phyloP scores from a whole-genome alignment of 352 stramenopile species.

The Elongisporangium anandrum region DNA sequence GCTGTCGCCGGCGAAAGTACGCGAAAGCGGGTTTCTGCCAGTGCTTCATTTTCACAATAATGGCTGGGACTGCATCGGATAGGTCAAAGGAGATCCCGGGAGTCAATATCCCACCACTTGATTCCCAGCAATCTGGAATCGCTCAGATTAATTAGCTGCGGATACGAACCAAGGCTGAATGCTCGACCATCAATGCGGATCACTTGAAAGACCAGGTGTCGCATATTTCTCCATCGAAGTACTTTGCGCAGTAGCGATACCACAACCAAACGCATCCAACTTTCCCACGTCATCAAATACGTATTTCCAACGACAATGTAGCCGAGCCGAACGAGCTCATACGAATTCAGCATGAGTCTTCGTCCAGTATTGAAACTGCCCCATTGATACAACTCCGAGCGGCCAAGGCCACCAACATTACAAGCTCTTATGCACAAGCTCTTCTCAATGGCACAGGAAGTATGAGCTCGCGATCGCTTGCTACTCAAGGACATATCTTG shows the following conservation, averaged over 20 bases:
- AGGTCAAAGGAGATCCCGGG: too few species aligned
- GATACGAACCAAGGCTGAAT: neutral
- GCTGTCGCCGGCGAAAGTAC: too few species aligned
- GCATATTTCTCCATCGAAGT: constrained; percentile 23
- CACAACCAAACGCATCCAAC: constrained; percentile 16
- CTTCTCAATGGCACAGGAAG: constrained; percentile 10
- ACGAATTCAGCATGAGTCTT: constrained; percentile 19
- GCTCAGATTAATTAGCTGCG: too few species aligned
- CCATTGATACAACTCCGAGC: constrained; percentile 15
- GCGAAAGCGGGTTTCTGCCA: too few species aligned
- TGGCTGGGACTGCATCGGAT: too few species aligned
- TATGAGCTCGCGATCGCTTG: too few species aligned
- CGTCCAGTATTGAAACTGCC: too few species aligned
- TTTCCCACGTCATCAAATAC: constrained; percentile 4
- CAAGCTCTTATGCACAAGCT: constrained; percentile 19
- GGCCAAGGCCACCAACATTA: constrained; percentile 18
- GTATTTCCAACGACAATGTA: constrained; percentile 5
- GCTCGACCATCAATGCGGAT: constrained; percentile 6
- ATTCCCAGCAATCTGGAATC: too few species aligned
- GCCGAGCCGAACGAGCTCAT: constrained; percentile 7
- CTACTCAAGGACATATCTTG: constrained; percentile 3
- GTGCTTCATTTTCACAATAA: too few species aligned
- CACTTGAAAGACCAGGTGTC: constrained; percentile 22
- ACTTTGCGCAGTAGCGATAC: constrained; percentile 9
- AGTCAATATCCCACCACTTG: too few species aligned